These are phyloP conservation scores for Aleurites moluccanus DNA, from an alignment of 441 rosid species.

Conservation along the genomic window DNA sequence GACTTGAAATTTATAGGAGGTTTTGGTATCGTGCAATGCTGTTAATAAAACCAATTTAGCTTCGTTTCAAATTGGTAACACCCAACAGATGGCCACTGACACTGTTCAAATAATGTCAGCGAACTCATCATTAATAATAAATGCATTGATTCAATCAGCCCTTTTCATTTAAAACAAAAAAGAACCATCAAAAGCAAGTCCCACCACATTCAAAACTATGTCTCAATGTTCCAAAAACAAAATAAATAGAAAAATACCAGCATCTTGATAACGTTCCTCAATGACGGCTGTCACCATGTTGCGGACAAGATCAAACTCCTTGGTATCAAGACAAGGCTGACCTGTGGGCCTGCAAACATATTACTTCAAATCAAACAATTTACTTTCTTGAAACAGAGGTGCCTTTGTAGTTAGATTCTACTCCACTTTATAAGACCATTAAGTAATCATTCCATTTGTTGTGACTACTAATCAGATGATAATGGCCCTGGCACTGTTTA, in stretches of 20 bases:
- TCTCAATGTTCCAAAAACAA: neutral
- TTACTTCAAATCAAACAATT: constrained; percentile 4
- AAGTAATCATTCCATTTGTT: neutral
- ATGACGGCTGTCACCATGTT: constrained; percentile 74
- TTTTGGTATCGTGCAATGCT: too few species aligned
- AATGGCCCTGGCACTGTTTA: neutral
- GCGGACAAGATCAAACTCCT: constrained; percentile 75
- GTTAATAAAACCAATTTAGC: neutral
- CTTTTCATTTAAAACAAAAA: neutral
- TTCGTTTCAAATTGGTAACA: neutral
- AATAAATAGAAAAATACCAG: constrained; percentile 47
- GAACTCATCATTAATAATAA: neutral
- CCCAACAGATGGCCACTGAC: neutral
- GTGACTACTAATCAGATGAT: neutral
- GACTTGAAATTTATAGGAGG: neutral
- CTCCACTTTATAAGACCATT: neutral
- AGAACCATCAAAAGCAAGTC: neutral
- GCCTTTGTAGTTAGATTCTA: neutral
- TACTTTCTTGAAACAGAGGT: constrained; percentile 1
- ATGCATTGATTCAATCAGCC: neutral
- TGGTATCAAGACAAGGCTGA: constrained; percentile 84
- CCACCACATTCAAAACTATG: neutral
- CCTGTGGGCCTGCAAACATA: constrained; percentile 73
- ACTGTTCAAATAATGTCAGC: neutral
- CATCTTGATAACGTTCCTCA: constrained; percentile 92